A percentile compares a stretch with the other conserved stretches of the same genome.
phyloP scores from a whole-genome alignment of 768 basidiomycete species.

The Strobilomyces dryophilus region DNA sequence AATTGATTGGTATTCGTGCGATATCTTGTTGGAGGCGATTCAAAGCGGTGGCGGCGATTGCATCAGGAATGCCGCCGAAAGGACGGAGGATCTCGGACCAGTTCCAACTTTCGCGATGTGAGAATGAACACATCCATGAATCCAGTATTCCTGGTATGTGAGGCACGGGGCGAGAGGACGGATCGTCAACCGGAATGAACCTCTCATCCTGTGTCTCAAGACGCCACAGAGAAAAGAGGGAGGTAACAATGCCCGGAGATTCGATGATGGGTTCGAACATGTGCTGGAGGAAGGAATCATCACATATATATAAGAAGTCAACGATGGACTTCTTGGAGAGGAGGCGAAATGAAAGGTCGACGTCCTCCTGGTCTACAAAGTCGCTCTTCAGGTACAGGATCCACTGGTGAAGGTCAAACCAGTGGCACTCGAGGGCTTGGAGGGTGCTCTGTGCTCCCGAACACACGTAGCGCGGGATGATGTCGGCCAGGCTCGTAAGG shows the following conservation, averaged over 20 bases:
- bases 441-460: constrained; percentile 1
- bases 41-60: constrained; percentile 22
- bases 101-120: constrained; percentile 21
- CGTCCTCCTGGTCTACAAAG: constrained; percentile 18
- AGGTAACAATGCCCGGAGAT: constrained; percentile 16
- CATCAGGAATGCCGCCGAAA: constrained; percentile 16
- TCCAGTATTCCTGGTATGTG: constrained; percentile 19
- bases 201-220: constrained; percentile 19
- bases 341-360: constrained; percentile 20
- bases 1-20: constrained; percentile 19
- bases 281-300: constrained; percentile 11
- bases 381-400: constrained; percentile 23
- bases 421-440: constrained; percentile 11
- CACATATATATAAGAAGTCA: constrained; percentile 21
- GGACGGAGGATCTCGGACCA: constrained; percentile 26
- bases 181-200: constrained; percentile 12
- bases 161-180: constrained; percentile 1
- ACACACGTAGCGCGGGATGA: constrained; percentile 5
- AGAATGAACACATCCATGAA: constrained; percentile 26
- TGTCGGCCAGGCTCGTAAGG: constrained; percentile 14
- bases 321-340: constrained; percentile 15
- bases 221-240: constrained; percentile 27
- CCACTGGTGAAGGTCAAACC: constrained; percentile 20
- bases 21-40: constrained; percentile 23
- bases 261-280: constrained; percentile 15